Percentiles rank a stretch among this genome's conserved stretches.
Conservation (phyloP, 495 filamentous ascomycete genomes). For the Xylaria acuta region DNA sequence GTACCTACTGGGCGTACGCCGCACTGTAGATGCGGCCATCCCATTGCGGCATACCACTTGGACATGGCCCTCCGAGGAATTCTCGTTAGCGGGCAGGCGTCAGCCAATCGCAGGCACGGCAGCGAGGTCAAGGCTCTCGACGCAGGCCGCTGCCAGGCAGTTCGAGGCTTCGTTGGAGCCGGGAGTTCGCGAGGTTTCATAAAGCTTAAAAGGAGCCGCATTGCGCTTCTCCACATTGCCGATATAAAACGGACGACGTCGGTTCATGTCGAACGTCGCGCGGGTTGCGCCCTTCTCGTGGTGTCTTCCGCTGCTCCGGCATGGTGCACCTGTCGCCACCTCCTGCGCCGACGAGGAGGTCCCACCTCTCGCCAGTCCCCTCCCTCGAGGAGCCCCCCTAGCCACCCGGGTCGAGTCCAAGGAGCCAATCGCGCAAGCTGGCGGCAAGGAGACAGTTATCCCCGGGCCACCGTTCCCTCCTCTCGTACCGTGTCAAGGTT, state of each 20-base stretch:
- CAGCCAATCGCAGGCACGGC: constrained; percentile 23
- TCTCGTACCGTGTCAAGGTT: background rate
- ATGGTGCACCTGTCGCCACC: background rate
- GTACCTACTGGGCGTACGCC: no score
- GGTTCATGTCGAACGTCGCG: constrained; percentile 14
- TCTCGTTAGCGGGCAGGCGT: constrained; percentile 23
- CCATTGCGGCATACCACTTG: constrained; percentile 2
- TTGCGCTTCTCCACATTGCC: constrained; percentile 36
- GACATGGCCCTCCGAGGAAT: constrained; percentile 29
- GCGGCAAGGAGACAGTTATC: background rate
- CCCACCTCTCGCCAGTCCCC: constrained; percentile 8
- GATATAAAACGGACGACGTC: constrained; percentile 36
- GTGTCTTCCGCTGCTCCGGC: constrained; percentile 9
- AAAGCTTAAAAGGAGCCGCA: constrained; percentile 44
- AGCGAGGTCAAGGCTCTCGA: constrained; percentile 10
- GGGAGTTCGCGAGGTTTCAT: constrained; percentile 42
- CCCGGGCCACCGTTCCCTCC: background rate
- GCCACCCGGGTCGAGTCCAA: background rate
- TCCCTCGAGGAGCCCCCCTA: background rate
- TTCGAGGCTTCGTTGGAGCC: constrained; percentile 36
- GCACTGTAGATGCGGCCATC: constrained; percentile 9
- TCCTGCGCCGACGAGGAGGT: constrained; percentile 2
- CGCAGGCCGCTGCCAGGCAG: constrained; percentile 33
- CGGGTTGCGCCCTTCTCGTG: constrained; percentile 6
- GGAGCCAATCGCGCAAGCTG: background rate